Base-by-base conservation (phyloP, 495 filamentous ascomycete species). In the Aspergillus bridgeri region DNA sequence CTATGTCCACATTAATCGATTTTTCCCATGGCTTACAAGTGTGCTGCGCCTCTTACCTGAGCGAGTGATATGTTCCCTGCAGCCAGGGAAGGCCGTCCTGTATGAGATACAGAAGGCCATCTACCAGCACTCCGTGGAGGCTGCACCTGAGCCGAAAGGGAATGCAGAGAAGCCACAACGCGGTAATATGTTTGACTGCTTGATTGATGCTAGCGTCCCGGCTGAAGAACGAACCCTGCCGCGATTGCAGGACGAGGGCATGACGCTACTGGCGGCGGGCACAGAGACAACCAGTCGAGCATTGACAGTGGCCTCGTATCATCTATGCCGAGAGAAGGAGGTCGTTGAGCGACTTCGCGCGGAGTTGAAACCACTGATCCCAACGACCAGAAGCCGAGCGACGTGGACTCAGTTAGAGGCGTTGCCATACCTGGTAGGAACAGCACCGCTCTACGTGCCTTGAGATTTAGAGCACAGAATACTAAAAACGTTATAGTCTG, bases 371-470 rank as follows among this genome's bases (percentile, higher is more conserved):
- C 42, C n/a, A 19, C 64, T 71, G 0, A 59, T 75, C 44, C 65
- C 69, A 8, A 68, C 66, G 17, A 64, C 71, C 2, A 43, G 21
- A 2, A 63, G 54, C 1, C 56, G 61, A 25, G 64, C 68, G 11
- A 59, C 72, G 6, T 78, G 70, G 72, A 54, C 57, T 20, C 66
- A 76, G 25, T 67, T 85, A 21, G 80, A 85, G 55, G 53, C 72
- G 23, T 64, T 85, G 21, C 79, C 82, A 0, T 83, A 83, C 59
- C 58, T 86, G 52, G 70, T 72, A 49, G 54, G 59, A 2, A 29
- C 17, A 13, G 19, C 29, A 48, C 4, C 21, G 6, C 4, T 23
- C 2, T 20, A 1, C 43, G 18, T 19, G 3, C 22, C 23, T 25
- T 49, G 25, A 44, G 6, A 6, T 15, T 24, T 7, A 6, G 3